Evolutionary conservation across 108 stramenopile species (phyloP).

Genomic region (Skeletonema tropicum): DNA sequence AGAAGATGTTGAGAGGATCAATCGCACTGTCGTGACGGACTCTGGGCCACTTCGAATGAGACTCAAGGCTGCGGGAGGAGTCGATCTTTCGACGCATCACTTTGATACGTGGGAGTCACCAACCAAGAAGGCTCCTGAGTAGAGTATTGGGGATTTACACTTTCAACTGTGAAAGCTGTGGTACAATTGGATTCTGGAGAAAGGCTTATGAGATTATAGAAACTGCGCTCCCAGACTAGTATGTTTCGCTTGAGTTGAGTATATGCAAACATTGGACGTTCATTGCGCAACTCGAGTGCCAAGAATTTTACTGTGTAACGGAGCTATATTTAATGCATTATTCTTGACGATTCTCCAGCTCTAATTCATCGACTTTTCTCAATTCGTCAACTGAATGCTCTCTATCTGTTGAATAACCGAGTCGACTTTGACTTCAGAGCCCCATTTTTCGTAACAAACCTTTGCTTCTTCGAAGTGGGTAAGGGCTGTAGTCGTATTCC

Average conservation of each 20-base stretch:
- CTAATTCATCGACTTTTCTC: no score
- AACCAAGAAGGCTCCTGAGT: background rate
- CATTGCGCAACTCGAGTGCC: background rate
- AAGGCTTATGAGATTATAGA: no score
- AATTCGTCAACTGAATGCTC: no score
- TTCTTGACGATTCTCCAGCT: no score
- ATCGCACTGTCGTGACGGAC: conserved; percentile 31
- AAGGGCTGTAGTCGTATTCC: no score
- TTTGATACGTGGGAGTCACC: conserved; percentile 50
- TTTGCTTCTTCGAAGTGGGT: no score
- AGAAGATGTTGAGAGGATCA: conserved; percentile 14
- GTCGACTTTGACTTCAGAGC: no score
- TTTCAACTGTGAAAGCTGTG: no score
- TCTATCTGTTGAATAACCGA: no score
- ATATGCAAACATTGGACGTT: conserved; percentile 4
- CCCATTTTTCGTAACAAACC: no score
- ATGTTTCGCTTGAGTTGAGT: background rate
- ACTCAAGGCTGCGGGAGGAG: conserved; percentile 20
- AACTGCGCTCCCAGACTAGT: background rate
- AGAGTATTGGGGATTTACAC: background rate
- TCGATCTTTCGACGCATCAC: conserved; percentile 43
- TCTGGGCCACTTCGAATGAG: conserved; percentile 45
- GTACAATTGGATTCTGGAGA: no score
- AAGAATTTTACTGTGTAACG: background rate
- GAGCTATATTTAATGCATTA: no score